Evolutionary conservation across 257 asterid genomes (phyloP).

Genomic region (Capsicum pubescens): DNA sequence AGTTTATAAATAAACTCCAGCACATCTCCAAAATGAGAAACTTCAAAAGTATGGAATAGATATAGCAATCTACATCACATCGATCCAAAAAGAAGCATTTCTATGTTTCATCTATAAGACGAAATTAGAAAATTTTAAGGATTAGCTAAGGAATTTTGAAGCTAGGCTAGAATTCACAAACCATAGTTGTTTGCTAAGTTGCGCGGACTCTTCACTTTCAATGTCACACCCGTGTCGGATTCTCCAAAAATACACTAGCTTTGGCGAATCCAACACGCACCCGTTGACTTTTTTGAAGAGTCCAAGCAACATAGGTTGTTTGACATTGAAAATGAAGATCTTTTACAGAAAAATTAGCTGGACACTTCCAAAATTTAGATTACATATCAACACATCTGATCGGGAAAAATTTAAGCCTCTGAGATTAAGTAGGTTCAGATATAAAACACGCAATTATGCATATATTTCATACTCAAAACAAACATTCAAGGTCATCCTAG

Average conservation of each 20-base stretch:
- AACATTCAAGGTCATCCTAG: not conserved
- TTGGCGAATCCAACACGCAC: too few species aligned
- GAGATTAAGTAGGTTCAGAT: not conserved
- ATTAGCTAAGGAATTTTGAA: not conserved
- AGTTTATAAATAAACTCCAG: not conserved
- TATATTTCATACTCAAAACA: not conserved
- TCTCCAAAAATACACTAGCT: too few species aligned
- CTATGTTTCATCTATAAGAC: not conserved
- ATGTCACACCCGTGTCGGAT: too few species aligned
- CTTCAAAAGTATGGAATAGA: not conserved
- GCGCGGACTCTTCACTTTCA: too few species aligned
- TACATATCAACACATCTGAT: not conserved
- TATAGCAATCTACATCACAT: conserved; percentile 9
- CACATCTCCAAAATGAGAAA: not conserved
- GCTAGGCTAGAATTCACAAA: conserved; percentile 17
- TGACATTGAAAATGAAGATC: not conserved
- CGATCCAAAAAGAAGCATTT: not conserved
- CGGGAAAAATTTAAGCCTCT: not conserved
- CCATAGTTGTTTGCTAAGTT: not conserved
- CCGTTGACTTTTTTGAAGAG: too few species aligned
- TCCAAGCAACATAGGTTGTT: not conserved
- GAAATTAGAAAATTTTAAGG: not conserved
- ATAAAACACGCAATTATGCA: not conserved
- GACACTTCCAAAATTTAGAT: not conserved
- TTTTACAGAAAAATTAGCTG: not conserved